These are phyloP conservation scores for Ceratocystis variospora DNA, from an alignment of 2,329 filamentous ascomycete genomes.

Conservation along the genomic window DNA sequence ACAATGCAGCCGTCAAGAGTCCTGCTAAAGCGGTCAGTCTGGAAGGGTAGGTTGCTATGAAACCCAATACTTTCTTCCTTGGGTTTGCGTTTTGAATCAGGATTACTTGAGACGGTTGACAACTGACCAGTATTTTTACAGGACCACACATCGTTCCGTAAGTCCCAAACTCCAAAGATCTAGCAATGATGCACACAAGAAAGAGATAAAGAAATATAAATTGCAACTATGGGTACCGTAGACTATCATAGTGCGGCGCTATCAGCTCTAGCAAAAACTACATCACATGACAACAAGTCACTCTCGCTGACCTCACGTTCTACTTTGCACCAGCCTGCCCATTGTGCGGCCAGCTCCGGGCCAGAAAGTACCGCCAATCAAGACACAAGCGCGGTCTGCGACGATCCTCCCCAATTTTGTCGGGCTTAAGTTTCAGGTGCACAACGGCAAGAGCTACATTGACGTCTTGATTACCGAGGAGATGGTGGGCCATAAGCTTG, in stretches of 20 bases:
- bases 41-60: slow-evolving; percentile 55
- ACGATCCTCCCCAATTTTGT: slow-evolving; percentile 90
- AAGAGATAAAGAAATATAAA: neutral
- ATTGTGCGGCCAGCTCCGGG: slow-evolving; percentile 48
- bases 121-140: slow-evolving; percentile 22
- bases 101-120: slow-evolving; percentile 16
- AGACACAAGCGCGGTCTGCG: slow-evolving; percentile 73
- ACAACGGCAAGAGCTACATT: slow-evolving; percentile 80
- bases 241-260: slow-evolving; percentile 17
- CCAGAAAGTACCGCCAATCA: slow-evolving; percentile 56
- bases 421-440: slow-evolving; percentile 73
- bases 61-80: neutral
- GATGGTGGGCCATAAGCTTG: slow-evolving; percentile 92
- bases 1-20: slow-evolving; percentile 55
- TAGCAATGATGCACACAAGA: neutral
- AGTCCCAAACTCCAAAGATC: slow-evolving; percentile 23
- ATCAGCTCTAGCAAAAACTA: neutral
- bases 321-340: slow-evolving; percentile 36
- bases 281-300: neutral
- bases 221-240: neutral
- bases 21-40: slow-evolving; percentile 63
- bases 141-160: slow-evolving; percentile 43
- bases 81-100: neutral
- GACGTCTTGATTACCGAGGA: slow-evolving; percentile 79
- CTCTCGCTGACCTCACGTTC: neutral